phyloP scores from a whole-genome alignment of 805 yeast genomes.

The Lipomyces kockii region DNA sequence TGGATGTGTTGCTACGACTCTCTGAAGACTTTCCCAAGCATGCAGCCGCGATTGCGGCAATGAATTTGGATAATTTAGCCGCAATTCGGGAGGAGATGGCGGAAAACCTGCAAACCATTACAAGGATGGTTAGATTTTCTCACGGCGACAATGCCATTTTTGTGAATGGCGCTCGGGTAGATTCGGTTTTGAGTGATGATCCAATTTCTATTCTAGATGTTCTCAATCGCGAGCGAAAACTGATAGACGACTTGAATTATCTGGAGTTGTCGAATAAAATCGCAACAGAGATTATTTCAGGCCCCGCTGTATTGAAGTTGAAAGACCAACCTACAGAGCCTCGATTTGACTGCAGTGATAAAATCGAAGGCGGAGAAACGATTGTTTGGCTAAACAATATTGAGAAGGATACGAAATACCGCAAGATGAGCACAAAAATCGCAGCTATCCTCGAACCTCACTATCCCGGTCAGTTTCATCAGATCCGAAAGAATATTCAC shows the following conservation, averaged over 20 bases:
- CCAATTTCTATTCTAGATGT: constrained; percentile 45
- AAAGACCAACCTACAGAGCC: constrained; percentile 22
- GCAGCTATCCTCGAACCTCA: constrained; percentile 53
- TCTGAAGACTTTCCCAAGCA: constrained; percentile 62
- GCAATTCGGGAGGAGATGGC: constrained; percentile 38
- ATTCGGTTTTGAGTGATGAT: constrained; percentile 48
- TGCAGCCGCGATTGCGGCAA: constrained; percentile 49
- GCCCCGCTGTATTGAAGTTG: constrained; percentile 34
- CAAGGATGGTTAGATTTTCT: constrained; percentile 24
- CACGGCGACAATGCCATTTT: constrained; percentile 51
- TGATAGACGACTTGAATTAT: constrained; percentile 41
- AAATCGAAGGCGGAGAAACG: constrained; percentile 40
- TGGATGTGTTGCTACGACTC: constrained; percentile 49
- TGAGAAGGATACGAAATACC: constrained; percentile 63
- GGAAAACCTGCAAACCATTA: constrained; percentile 26
- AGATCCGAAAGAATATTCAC: constrained; percentile 72
- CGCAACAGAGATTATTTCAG: constrained; percentile 48
- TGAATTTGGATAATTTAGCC: constrained; percentile 24
- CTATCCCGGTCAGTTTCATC: constrained; percentile 68
- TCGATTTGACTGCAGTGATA: constrained; percentile 46
- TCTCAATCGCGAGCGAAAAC: constrained; percentile 48
- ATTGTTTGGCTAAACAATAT: constrained; percentile 80
- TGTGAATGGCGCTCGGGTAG: constrained; percentile 64
- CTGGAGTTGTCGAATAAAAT: constrained; percentile 46
- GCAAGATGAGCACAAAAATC: constrained; percentile 52